Conservation (phyloP, 1,139 yeast genomes). For the Protomyces lactucae-debilis region DNA sequence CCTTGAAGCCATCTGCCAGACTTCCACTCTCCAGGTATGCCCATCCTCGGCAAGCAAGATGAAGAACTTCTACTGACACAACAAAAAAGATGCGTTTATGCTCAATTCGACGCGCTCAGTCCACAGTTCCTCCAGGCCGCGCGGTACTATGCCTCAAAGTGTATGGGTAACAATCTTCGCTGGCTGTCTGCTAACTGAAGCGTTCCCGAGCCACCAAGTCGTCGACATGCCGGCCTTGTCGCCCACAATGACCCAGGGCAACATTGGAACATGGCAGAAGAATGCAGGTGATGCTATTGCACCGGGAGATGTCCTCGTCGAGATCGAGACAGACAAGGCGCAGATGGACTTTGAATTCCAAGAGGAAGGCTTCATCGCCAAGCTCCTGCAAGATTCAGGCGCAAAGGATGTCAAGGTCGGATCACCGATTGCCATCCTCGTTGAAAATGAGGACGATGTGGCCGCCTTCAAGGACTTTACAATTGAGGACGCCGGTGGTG, state of each 20-base stretch:
- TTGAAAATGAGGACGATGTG: conserved; percentile 79
- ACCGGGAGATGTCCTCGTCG: conserved; percentile 91
- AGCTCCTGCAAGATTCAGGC: conserved; percentile 80
- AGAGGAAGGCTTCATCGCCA: conserved; percentile 94
- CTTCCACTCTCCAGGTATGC: conserved; percentile 4
- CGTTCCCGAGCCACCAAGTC: conserved; percentile 56
- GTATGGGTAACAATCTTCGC: conserved; percentile 31
- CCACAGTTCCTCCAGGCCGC: conserved; percentile 19
- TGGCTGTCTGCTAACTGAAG: conserved; percentile 28
- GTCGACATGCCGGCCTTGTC: conserved; percentile 94
- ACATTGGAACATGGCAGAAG: conserved; percentile 86
- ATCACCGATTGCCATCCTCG: conserved; percentile 89
- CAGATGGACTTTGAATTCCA: conserved; percentile 98
- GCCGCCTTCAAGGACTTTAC: conserved; percentile 83
- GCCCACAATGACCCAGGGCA: conserved; percentile 97
- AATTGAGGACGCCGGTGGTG: conserved; percentile 60
- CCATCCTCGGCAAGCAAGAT: background rate
- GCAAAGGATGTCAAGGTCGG: conserved; percentile 88
- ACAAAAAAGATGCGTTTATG: background rate
- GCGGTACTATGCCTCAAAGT: conserved; percentile 39
- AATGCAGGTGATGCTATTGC: conserved; percentile 74
- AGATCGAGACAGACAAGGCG: conserved; percentile 97
- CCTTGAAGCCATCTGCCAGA: conserved; percentile 10
- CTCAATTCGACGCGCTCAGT: conserved; percentile 9
- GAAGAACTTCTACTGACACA: background rate